Evolutionary conservation across 352 stramenopile species (phyloP), one percentile per base, ranked within the genome.

Genomic region (Detonula confervacea): DNA sequence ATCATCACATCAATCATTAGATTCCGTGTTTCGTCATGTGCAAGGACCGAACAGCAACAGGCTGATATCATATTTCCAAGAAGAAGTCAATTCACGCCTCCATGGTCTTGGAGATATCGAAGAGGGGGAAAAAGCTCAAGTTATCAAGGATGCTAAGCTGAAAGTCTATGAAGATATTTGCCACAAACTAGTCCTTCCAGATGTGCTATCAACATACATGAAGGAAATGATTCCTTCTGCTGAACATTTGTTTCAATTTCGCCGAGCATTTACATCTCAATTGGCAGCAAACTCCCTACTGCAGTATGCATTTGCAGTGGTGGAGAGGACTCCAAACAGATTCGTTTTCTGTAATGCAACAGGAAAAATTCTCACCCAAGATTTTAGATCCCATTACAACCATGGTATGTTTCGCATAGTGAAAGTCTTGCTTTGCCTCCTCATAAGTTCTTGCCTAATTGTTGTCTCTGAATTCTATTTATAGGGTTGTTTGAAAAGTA

Each of bases 351-450:
- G 87, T 49, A 76, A 77, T 55, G 39, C 20, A 30, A 88, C 74
- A n/a, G 90, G 81, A n/a, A 63, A 83, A 68, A 68, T 91, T 6
- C 49, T 93, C 18, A 80, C 85, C 11, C 87, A 86, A 59, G 90
- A 95, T 63, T 93, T 93, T 66, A 80, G 90, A 29, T 87, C 90
- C 27, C 79, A 84, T 30, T 95, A 95, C 77, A 92, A 89, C 42
- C 76, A 83, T 71, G 74, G 74, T 82, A 20, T 29, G 52, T 66
- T 24, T 37, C n/a, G 9, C 11, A 56, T 52, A 42, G 59, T n/a
- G 7, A 39, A 20, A 3, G 1, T 77, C 60, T 22, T 49, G 25
- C 35, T 33, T 30, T 35, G 14, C 25, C 37, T 6, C 42, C 55
- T 56, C 16, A 29, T 33, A 47, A 25, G 49, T 30, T 47, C 18